Evolutionary conservation across 2,329 filamentous ascomycete species (phyloP), one percentile per base, ranked within the genome.

Genomic region (Colletotrichum simmondsii): DNA sequence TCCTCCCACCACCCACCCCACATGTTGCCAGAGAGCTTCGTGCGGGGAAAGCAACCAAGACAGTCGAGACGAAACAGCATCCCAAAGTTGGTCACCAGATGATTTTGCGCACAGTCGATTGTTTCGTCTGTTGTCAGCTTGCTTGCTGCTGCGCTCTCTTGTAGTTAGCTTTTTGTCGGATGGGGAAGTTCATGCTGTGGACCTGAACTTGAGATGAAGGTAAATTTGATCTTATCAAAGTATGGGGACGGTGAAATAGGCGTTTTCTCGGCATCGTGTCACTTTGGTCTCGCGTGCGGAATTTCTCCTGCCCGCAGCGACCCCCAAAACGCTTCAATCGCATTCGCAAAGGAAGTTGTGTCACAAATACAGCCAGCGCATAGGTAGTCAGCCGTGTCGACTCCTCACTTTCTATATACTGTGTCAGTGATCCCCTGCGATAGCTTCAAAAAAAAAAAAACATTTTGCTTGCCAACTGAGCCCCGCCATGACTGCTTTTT

Each of bases 11-110:
- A 42, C 66, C 60, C 42, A 49, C 70, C 70, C 70, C 70, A 72
- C 66, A 70, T 57, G 66, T 61, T 65, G 70, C 32, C 66, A 65
- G 66, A 70, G 70, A 70, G 70, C 70, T 72, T 65, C 60, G 60
- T 72, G 70, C 70, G 70, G 70, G 70, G 70, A 65, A 70, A 65
- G 54, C 60, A 65, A 49, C 35, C 37, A 42, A 16, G 37, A 42
- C 37, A 42, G 14, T 42, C 37, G 24, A 52, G 32, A 59, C 53
- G 54, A 53, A 54, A 53, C 46, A 63, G 42, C 57, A 46, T 54
- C 58, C 30, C 30, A 22, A 53, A 24, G 46, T 26, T 24, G 24
- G n/a, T 22, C 32, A 65, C 37, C 24, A 52, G 62, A 42, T 30
- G 30, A 54, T 56, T 28, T 52, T 59, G 59, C 24, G 49, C 58